A percentile compares a stretch with the other conserved stretches of the same genome.
These are phyloP conservation scores for Cruciata laevipes DNA, from an alignment of 257 asterid species.

Conservation along the genomic window DNA sequence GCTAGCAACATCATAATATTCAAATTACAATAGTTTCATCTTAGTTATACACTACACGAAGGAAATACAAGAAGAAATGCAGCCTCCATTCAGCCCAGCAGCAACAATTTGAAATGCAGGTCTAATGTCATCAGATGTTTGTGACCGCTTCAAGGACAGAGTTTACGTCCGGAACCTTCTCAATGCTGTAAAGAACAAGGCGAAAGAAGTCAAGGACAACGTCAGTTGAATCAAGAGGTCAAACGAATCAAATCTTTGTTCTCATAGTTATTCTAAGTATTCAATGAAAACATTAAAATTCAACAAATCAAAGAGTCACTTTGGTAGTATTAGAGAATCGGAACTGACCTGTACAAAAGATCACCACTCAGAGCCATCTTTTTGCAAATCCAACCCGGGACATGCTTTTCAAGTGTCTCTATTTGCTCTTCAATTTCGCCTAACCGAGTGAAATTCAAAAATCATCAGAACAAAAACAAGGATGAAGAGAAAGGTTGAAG, in stretches of 20 bases:
- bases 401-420: conserved; percentile 66
- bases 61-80: neutral
- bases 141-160: conserved; percentile 46
- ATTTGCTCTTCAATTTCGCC: conserved; percentile 61
- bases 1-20: neutral
- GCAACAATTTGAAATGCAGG: neutral
- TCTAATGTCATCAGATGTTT: conserved; percentile 26
- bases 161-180: conserved; percentile 47
- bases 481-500: neutral
- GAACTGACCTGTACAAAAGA: conserved; percentile 56
- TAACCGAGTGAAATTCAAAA: conserved; percentile 21
- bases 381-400: conserved; percentile 78
- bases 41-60: neutral
- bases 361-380: conserved; percentile 58
- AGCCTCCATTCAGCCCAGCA: neutral
- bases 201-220: conserved; percentile 7
- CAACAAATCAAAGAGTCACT: neutral
- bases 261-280: neutral
- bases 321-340: neutral
- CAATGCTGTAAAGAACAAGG: conserved; percentile 38
- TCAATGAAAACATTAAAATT: neutral
- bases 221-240: neutral
- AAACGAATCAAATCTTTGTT: neutral
- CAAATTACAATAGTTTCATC: neutral
- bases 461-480: conserved; percentile 8